Evolutionary conservation across 2,329 filamentous ascomycete genomes (phyloP), one percentile per base, ranked within the genome.

Genomic region (Aureobasidium vineae): DNA sequence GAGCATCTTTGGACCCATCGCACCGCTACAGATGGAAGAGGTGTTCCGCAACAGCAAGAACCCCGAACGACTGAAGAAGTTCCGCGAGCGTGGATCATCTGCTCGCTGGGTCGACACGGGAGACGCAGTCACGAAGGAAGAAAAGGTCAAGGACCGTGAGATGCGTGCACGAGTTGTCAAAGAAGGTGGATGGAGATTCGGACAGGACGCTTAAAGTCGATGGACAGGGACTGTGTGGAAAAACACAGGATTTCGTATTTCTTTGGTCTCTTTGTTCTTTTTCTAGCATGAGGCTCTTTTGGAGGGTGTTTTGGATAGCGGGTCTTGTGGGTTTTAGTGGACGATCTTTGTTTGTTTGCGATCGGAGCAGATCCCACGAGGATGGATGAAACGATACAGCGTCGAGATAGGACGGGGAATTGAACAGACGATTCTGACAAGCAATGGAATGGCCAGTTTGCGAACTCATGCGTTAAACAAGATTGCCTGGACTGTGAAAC

Each of bases 11-110:
- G 95, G 95, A 0, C 90, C 91, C 0, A 92, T 96, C 28, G 88
- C 86, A 13, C 91, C 92, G 15, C 83, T 99, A 70, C 91, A 92
- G 73, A 95, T 99, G 89, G 96, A 99, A 73, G 93, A 98, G 75
- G 92, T 97, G 38, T 99, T 99, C 79, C 90, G 85, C 78, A 75
- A 71, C 43, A 91, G 92, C 77, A 93, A 90, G 77, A 92, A 92
- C 77, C 61, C 61, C 1, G 92, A 94, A 66, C 83, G 90, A 70
- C 87, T 90, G 77, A 90, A 91, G 81, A 91, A 92, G 74, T 98
- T 97, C 83, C 87, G 96, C 21, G 88, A 91, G 61, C 86, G 95
- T 66, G 97, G 94, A 5, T 96, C 91, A 72, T 97, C 92, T 78
- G 96, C 96, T 41, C 96, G 97, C 79, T 99, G 95, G 95, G 86